Base-by-base conservation (phyloP, 2,329 filamentous ascomycete species). In the Alternaria sp. region DNA sequence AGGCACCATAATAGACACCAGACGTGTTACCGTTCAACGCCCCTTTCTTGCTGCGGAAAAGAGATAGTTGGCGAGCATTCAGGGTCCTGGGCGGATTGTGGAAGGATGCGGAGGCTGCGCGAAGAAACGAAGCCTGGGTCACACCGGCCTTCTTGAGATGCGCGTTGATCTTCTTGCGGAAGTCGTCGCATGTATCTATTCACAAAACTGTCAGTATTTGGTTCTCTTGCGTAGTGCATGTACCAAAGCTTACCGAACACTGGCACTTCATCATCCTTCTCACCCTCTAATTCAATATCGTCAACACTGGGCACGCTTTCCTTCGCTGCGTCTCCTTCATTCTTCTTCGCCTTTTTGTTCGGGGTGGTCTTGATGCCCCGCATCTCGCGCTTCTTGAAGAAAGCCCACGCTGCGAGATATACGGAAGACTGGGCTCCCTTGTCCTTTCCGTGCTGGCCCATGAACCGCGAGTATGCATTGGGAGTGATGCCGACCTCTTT, bases 91-190 rank as follows among this genome's bases (percentile, higher is more conserved):
- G 72, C 23, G 74, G 70, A 4, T 72, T 66, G 34, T 74, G 70
- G 51, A 79, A 80, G 17, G 79, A 77, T 42, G 79, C 81, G 31
- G 77, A 76, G 24, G 86, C 76, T 42, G 82, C 78, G 34, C 84
- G 81, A 26, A 81, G 76, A 68, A 88, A 84, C 10, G 75, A 77
- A 0, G 85, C 82, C 67, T 85, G 81, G 0, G 82, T 86, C 50
- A 85, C 75, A 41, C 76, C 76, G 0, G 80, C 77, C 45, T 81
- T 77, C n/a, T 73, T 69, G 9, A 88, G 76, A 58, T 84, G 75
- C 0, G 80, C 79, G 26, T 78, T 78, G 66, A 88, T 86, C 77
- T 88, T 87, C 69, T 78, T 80, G 45, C 86, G 82, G 13, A 88
- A 70, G 50, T 84, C 83, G 62, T 87, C 82, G 72, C 85, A 88